Conservation (phyloP, 2,329 filamentous ascomycete genomes). For the Aureobasidium sp. region DNA sequence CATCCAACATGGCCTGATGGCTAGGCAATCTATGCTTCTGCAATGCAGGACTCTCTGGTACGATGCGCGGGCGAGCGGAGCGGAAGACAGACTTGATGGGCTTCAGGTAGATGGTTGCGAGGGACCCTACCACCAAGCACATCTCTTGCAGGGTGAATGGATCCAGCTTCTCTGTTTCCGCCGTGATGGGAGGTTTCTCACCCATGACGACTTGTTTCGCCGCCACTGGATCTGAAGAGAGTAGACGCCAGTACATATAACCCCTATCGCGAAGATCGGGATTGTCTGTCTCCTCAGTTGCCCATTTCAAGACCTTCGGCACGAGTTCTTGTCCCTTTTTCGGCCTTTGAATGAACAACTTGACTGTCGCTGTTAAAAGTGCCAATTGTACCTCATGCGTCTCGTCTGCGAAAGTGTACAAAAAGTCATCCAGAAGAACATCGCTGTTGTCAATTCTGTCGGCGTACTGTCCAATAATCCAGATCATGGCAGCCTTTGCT, state of each 20-base stretch:
- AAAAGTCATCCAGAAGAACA: conserved; percentile 84
- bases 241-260: conserved; percentile 98
- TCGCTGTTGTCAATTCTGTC: conserved; percentile 97
- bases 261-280: conserved; percentile 90
- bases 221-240: conserved; percentile 81
- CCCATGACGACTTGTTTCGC: conserved; percentile 93
- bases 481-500: conserved; percentile 97
- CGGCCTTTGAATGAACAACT: conserved; percentile 93
- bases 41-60: conserved; percentile 76
- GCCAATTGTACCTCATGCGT: conserved; percentile 92
- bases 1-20: conserved; percentile 37
- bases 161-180: conserved; percentile 90
- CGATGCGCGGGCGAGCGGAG: conserved; percentile 67
- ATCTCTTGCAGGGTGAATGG: conserved; percentile 89
- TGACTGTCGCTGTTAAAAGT: conserved; percentile 89
- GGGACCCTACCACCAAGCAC: conserved; percentile 89
- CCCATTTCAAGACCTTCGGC: conserved; percentile 94
- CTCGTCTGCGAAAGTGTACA: conserved; percentile 90
- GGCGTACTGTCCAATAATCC: conserved; percentile 98
- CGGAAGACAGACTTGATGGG: conserved; percentile 96
- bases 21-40: conserved; percentile 62
- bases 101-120: conserved; percentile 96
- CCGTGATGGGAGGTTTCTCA: conserved; percentile 91
- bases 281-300: conserved; percentile 98
- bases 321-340: conserved; percentile 91